Evolutionary conservation across 352 stramenopile genomes (phyloP), one percentile per base, ranked within the genome.

Genomic region (Phytophthora fragariaefolia): DNA sequence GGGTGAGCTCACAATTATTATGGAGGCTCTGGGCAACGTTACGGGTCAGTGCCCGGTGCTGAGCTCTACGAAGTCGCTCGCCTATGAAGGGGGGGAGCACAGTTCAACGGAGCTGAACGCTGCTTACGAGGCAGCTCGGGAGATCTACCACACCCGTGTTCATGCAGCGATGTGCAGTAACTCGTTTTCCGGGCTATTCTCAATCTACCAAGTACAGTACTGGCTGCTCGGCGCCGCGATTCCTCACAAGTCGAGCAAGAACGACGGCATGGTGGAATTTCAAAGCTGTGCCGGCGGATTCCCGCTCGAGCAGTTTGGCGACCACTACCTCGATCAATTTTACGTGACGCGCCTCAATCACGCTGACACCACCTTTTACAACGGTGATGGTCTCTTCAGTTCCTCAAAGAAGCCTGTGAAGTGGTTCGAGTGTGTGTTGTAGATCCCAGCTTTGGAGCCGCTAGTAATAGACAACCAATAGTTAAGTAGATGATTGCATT

Each of bases 401-500:
- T 62, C 69, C 0, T 56, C 76, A 4, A 75, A 87, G 56, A 91
- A 85, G 57, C 83, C 83, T 0, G 49, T 86, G 13, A 91, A 90
- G 54, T 92, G 83, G 83, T 87, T 92, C 40, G 79, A 89, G 67
- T 92, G 83, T 42, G n/a, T 86, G 45, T 59, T 91, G 23, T 89
- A 78, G 49, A 58, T 13, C 23, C 12, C 27, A n/a, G 18, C 15
- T 43, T 59, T 47, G 58, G 13, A 52, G 24, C 40, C 26, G n/a
- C n/a, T n/a, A n/a, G n/a, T 45, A 53, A 62, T 53, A 62, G 42
- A 53, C 26, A 52, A 27, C n/a, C 53, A 45, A 17, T 52, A n/a
- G n/a, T n/a, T n/a, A n/a, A n/a, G n/a, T n/a, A 51, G 47, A 20
- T 26, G 13, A 47, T 45, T 34, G 34, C 46, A 65, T 45, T 65